Evolutionary conservation across 331 rosid species (phyloP).

Genomic region (Quercus lobata): DNA sequence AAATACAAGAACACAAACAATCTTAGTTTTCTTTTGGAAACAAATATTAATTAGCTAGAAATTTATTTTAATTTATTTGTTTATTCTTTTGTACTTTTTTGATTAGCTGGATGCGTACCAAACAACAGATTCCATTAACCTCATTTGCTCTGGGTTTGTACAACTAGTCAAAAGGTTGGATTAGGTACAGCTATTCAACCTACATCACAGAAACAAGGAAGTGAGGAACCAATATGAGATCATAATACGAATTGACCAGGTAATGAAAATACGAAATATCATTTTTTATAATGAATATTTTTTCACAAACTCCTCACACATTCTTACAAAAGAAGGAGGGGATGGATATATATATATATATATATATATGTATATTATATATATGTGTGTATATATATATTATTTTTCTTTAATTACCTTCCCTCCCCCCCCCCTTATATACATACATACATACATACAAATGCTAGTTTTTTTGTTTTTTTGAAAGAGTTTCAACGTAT

Average conservation of each 20-base stretch:
- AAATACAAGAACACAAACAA: neutral
- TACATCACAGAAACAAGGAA: constrained; percentile 2
- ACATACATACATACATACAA: too few species aligned
- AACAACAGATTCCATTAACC: constrained; percentile 64
- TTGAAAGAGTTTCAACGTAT: too few species aligned
- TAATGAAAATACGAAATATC: constrained; percentile 2
- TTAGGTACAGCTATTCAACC: neutral
- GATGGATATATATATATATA: too few species aligned
- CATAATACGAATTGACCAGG: constrained; percentile 37
- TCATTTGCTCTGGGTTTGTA: constrained; percentile 54
- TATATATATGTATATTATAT: too few species aligned
- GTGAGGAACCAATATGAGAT: constrained; percentile 26
- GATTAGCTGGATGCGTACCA: constrained; percentile 44
- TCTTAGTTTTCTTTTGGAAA: neutral
- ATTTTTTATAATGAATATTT: too few species aligned
- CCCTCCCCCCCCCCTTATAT: too few species aligned
- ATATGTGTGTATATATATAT: too few species aligned
- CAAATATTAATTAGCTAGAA: neutral
- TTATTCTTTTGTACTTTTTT: neutral
- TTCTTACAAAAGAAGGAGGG: too few species aligned
- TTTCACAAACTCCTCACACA: too few species aligned
- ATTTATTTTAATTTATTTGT: neutral
- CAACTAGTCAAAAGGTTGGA: constrained; percentile 22
- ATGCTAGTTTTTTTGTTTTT: too few species aligned
- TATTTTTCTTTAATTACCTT: too few species aligned